These are phyloP conservation scores for Ophiostoma perfectum DNA, from an alignment of 2,329 filamentous ascomycete genomes.

Conservation along the genomic window DNA sequence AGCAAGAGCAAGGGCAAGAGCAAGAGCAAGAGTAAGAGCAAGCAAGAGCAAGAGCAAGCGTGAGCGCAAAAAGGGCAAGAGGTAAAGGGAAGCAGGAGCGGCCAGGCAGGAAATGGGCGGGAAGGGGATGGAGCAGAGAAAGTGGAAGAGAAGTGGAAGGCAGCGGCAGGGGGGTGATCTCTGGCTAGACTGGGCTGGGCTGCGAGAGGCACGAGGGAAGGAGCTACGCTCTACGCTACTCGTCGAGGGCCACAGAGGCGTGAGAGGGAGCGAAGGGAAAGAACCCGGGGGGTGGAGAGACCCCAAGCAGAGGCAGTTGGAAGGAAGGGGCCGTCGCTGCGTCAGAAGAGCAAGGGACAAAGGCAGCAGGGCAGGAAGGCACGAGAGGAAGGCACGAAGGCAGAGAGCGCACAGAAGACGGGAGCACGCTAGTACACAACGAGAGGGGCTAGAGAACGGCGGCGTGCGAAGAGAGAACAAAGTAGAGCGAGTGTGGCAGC, in stretches of 20 bases:
- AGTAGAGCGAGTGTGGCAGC: not conserved
- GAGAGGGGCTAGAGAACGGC: not conserved
- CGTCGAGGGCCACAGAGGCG: not conserved
- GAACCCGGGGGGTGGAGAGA: not conserved
- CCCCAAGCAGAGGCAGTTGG: slow-evolving; percentile 10
- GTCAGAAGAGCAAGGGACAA: too few species aligned
- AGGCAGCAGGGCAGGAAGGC: too few species aligned
- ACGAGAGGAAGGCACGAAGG: too few species aligned
- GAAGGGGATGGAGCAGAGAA: not conserved
- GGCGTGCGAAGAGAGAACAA: too few species aligned
- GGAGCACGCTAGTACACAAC: slow-evolving; percentile 7
- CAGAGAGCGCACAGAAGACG: not conserved
- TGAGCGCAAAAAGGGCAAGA: not conserved
- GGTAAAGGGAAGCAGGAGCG: not conserved
- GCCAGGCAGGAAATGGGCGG: not conserved
- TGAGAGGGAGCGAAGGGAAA: not conserved
- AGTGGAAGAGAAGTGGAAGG: not conserved
- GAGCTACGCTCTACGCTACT: too few species aligned
- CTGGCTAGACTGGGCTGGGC: too few species aligned
- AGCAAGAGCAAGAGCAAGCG: not conserved
- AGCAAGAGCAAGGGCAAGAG: not conserved
- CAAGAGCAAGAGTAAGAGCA: not conserved
- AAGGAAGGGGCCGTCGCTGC: not conserved
- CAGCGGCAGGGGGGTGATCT: too few species aligned
- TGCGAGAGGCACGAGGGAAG: too few species aligned